Base-by-base conservation (phyloP, 1,284 basidiomycete species). In the Moesziomyces globuligerus region DNA sequence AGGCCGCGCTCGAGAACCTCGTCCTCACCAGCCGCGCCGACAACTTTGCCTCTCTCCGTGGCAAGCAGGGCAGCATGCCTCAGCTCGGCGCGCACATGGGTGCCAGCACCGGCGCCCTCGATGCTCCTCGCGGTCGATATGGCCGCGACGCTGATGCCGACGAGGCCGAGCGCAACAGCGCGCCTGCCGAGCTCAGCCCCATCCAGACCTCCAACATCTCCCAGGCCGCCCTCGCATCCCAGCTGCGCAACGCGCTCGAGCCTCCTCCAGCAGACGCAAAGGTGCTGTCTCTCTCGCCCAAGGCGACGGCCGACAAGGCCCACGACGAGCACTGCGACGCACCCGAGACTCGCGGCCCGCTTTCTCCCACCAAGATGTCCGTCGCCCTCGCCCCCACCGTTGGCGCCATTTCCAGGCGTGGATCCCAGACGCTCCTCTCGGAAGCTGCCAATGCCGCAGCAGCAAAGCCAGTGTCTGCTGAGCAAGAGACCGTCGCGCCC, bases 1-100 rank as follows among this genome's bases (percentile, higher is more conserved):
- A 76, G 44, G 65, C 65, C 5, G 75, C 73, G 29, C 62, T 78
- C 55, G 74, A 76, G 43, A 71, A 49, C 41, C 52, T 75, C 7
- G 56, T 70, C 18, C 48, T 71, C 18, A 62, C 62, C 4, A 47
- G 54, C 43, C 59, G 66, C 24, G 54, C 56, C 36, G 66, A 70
- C 41, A 70, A 55, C 36, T 70, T 70, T 53, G 59, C 55, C 28
- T 64, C 59, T 17, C 51, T 68, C 23, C 58, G 58, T 32, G 65
- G 65, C 53, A 57, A 53, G 45, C 65, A 68, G 39, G 50, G 55
- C 51, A 70, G 61, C 53, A 64, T 59, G 59, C 52, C 61, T 24
- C 55, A 50, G 25, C 67, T 70, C 20, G 60, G 52, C 34, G 34
- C 48, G 1, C 61, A 57, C 48, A 60, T 66, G 61, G 42, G 45